phyloP scores from a whole-genome alignment of 73 alveolate genomes.

The Tetrahymena malaccensis region DNA sequence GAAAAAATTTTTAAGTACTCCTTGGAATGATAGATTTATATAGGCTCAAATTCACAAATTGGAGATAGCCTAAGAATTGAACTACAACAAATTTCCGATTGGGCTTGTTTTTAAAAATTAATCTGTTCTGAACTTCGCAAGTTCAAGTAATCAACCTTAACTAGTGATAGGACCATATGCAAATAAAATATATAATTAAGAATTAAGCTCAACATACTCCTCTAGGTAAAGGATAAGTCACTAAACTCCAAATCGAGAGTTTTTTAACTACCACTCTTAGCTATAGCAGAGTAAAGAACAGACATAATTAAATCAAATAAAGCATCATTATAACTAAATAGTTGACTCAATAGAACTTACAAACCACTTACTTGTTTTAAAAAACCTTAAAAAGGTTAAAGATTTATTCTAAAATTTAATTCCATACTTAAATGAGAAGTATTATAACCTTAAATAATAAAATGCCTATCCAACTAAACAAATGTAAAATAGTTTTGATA shows the following conservation, averaged over 20 bases:
- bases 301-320: background rate
- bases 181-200: background rate
- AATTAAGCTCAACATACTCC: background rate
- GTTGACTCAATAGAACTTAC: background rate
- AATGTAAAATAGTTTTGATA: no score
- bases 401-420: background rate
- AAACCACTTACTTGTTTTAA: background rate
- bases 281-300: background rate
- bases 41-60: background rate
- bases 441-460: background rate
- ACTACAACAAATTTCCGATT: background rate
- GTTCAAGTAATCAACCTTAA: background rate
- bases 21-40: background rate
- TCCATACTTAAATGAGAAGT: background rate
- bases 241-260: background rate
- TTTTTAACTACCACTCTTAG: background rate
- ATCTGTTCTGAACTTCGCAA: background rate
- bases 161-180: background rate
- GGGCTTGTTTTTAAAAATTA: background rate
- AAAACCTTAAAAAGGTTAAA: background rate
- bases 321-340: background rate
- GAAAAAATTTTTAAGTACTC: background rate
- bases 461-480: background rate
- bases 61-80: background rate
- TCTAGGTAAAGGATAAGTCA: background rate